phyloP scores from a whole-genome alignment of 2,329 filamentous ascomycete species.

The Cordyceps militaris region DNA sequence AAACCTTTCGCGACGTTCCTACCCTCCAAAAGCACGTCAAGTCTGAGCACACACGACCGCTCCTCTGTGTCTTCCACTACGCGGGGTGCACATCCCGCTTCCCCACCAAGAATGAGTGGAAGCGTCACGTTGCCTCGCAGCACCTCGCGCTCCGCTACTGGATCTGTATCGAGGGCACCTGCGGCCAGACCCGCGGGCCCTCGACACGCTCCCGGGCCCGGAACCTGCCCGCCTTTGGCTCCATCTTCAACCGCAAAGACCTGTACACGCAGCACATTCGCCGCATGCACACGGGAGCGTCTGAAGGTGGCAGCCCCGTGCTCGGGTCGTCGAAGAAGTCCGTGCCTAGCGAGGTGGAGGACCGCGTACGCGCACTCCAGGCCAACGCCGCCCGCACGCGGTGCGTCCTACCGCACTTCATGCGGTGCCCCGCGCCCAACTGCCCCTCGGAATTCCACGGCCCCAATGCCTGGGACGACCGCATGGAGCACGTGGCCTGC shows the following conservation, averaged over 20 bases:
- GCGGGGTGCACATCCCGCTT: constrained; percentile 72
- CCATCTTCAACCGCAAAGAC: constrained; percentile 81
- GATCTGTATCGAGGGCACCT: constrained; percentile 62
- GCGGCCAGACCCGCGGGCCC: constrained; percentile 30
- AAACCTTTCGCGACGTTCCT: constrained; percentile 38
- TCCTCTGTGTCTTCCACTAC: constrained; percentile 69
- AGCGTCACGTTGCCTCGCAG: constrained; percentile 75
- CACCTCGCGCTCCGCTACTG: constrained; percentile 71
- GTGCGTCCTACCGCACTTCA: constrained; percentile 53
- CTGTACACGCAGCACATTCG: constrained; percentile 83
- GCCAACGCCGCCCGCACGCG: constrained; percentile 52
- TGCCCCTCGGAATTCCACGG: constrained; percentile 58
- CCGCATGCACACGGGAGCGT: constrained; percentile 71
- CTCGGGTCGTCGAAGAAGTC: constrained; percentile 25
- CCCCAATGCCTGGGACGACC: constrained; percentile 62
- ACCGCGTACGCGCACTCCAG: constrained; percentile 49
- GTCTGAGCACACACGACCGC: constrained; percentile 52
- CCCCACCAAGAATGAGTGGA: constrained; percentile 88
- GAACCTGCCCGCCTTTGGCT: constrained; percentile 43
- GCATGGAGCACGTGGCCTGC: constrained; percentile 80
- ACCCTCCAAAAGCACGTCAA: constrained; percentile 44
- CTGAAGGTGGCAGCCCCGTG: constrained; percentile 28
- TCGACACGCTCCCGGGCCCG: constrained; percentile 13
- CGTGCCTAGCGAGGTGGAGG: constrained; percentile 37
- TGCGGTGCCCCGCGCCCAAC: constrained; percentile 53